Evolutionary conservation across 495 filamentous ascomycete species (phyloP), one percentile per base, ranked within the genome.

Genomic region (Podospora comata): DNA sequence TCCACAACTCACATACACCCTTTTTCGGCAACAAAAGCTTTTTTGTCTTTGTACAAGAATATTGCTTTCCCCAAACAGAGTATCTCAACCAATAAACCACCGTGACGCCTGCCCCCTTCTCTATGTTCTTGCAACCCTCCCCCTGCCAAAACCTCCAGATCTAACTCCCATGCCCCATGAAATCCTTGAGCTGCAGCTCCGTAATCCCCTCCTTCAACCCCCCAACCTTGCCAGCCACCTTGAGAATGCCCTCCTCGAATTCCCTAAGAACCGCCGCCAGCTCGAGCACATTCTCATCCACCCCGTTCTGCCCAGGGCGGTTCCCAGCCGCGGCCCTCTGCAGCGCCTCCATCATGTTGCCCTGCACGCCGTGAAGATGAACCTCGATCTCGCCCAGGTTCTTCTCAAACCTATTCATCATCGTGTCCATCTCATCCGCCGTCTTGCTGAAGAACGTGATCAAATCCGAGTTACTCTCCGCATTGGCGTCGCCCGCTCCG

Each of bases 351-450:
- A 89, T 81, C 59, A 92, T 83, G 28, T 85, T 86, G 9, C 82
- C 80, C 73, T 96, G 92, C 26, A 97, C 88, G 3, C 89, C 87
- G 61, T 89, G 83, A 60, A 97, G 82, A 75, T 95, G 92, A 70
- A 87, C 84, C 78, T 97, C 93, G 63, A 97, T 92, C 76, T 96
- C 92, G 60, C 85, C 81, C 62, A 97, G 78, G 67, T 90, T 92
- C 32, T 81, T 78, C 69, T 87, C 85, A 74, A 93, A 93, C 70
- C 79, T 83, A 6, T 84, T 82, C 39, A 94, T 83, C 30, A 89
- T 89, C 6, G 81, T 77, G 7, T 84, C 79, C 86, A 96, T 89
- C 70, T 90, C 91, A 60, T 92, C 88, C 0, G 89, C 85, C 19
- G 90, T 87, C 57, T 84, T 84, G 5, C 86, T 88, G 77, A 97